Conservation (phyloP, 805 yeast species). For the Teunomyces lycoperdinae region DNA sequence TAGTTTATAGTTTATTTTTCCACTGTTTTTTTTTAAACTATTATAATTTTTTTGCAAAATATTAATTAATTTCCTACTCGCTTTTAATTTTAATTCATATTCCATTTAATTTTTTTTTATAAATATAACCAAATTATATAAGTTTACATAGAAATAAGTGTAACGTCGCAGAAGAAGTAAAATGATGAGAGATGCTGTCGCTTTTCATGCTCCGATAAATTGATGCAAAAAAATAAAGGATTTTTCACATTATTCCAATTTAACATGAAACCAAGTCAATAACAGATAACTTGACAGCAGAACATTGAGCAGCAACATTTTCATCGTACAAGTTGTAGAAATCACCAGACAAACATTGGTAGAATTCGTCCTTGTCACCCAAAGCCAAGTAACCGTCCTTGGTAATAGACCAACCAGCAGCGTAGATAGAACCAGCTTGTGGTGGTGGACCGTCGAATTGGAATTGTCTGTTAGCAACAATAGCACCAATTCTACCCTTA, state of each 20-base stretch:
- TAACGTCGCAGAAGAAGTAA: constrained; percentile 4
- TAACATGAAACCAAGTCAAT: constrained; percentile 59
- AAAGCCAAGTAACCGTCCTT: constrained; percentile 61
- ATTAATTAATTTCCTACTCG: too few species aligned
- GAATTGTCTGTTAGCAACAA: constrained; percentile 80
- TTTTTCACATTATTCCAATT: background rate
- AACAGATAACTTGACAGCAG: constrained; percentile 54
- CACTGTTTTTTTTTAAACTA: too few species aligned
- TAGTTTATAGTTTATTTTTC: too few species aligned
- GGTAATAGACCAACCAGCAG: constrained; percentile 27
- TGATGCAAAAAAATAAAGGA: background rate
- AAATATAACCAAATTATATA: background rate
- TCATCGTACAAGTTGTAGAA: constrained; percentile 78
- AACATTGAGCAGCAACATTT: constrained; percentile 53
- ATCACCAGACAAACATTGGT: constrained; percentile 71
- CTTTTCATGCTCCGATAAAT: background rate
- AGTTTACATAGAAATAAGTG: background rate
- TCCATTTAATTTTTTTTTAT: background rate
- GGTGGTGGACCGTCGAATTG: constrained; percentile 82
- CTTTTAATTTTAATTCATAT: background rate
- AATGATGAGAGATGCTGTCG: background rate
- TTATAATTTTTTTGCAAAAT: background rate
- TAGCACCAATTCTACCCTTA: constrained; percentile 69
- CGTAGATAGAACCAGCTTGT: constrained; percentile 47
- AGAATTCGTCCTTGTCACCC: constrained; percentile 60